Base-by-base conservation (phyloP, 148 eudicot species). In the Fagopyrum esculentum region DNA sequence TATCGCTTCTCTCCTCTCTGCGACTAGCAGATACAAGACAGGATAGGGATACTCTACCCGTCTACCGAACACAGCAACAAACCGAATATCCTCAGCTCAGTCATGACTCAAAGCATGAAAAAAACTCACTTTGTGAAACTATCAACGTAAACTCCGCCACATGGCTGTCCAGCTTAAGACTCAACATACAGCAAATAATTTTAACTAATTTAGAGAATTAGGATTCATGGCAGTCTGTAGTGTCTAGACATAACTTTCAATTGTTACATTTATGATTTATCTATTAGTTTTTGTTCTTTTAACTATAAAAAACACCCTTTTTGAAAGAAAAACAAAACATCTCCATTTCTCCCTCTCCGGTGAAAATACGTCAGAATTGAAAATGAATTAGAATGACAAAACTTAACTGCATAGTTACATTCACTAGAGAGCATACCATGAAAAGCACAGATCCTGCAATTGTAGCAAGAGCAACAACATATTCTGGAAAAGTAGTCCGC, bases 361-460 rank as follows among this genome's bases (percentile, higher is more conserved):
- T 30, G 69, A 64, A 12, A 60, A 15, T 64, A 64, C 69, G 29
- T 30, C 35, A 64, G n/a, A 30, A 64, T 7, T 64, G 45, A 64
- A 64, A 35, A n/a, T 60, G 30, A 2, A 66, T 2, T 13, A 61
- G 9, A 61, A 61, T 10, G 2, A 40, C 35, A 66, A 35, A 66
- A 35, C 11, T 57, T 43, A 13, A 66, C 47, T 13, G 17, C 46
- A 66, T 35, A 15, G 47, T 66, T 40, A 43, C 7, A 35, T 64
- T 40, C 40, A 35, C 46, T 35, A 66, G 45, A 71, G 63, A 73
- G 57, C 84, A 79, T 90, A 95, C 99, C 76, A 88, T 86, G 85
- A 95, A 95, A 83, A 95, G 98, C 74, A 95, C 90, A 77, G 99
- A 95, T 75, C 99, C 99, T 75, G 83, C 96, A 77, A 95, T 87